phyloP scores from a whole-genome alignment of 768 basidiomycete species.

The Xerocomellus dryophilus region DNA sequence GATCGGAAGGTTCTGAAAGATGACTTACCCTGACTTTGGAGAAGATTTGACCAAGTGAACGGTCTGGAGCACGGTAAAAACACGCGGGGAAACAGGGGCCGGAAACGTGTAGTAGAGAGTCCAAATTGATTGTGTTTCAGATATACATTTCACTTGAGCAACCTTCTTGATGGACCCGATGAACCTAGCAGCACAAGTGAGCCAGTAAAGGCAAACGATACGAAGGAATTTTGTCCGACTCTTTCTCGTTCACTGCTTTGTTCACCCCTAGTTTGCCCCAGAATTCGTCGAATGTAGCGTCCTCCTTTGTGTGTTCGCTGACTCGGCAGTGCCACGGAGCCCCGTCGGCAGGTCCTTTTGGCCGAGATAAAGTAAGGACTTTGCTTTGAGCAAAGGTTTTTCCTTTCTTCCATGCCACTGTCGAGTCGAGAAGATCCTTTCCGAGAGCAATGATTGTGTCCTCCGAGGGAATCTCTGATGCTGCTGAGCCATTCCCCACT shows the following conservation, averaged over 20 bases:
- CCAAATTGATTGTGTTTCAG: constrained; percentile 66
- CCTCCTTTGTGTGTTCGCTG: constrained; percentile 62
- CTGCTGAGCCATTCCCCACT: not conserved
- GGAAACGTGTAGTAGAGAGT: constrained; percentile 69
- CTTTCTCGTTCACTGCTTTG: constrained; percentile 66
- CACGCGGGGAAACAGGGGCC: constrained; percentile 66
- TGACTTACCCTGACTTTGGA: constrained; percentile 57
- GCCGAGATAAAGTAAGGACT: constrained; percentile 54
- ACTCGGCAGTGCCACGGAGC: constrained; percentile 67
- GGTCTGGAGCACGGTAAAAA: constrained; percentile 76
- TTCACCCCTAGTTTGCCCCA: constrained; percentile 66
- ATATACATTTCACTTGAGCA: constrained; percentile 58
- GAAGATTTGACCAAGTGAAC: constrained; percentile 46
- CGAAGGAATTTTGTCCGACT: constrained; percentile 43
- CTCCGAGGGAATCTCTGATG: constrained; percentile 59
- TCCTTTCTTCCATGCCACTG: constrained; percentile 61
- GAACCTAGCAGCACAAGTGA: constrained; percentile 43
- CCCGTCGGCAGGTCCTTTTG: constrained; percentile 53
- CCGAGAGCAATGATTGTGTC: constrained; percentile 54
- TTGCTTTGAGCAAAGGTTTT: constrained; percentile 53
- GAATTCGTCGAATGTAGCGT: constrained; percentile 69
- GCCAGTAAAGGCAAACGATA: not conserved
- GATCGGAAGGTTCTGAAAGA: not conserved
- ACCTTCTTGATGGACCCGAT: constrained; percentile 64
- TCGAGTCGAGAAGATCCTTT: constrained; percentile 53